These are phyloP conservation scores for Lepidium sativum DNA, from an alignment of 345 rosid species.

Conservation along the genomic window DNA sequence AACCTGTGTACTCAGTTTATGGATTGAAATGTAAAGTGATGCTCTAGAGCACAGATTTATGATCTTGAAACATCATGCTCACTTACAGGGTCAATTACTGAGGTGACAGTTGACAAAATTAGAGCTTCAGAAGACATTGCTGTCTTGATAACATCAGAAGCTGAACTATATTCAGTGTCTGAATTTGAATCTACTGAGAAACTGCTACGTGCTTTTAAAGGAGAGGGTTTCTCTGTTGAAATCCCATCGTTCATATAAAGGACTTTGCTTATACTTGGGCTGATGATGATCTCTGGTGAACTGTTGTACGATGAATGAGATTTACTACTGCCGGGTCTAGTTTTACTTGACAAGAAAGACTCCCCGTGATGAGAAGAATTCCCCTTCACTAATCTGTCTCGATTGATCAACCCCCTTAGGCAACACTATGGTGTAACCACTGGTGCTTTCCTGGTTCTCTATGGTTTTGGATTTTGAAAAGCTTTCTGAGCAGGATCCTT, in stretches of 20 bases:
- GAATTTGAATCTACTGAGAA: constrained; percentile 26
- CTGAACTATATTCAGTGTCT: constrained; percentile 30
- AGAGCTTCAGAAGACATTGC: constrained; percentile 29
- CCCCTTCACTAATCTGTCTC: constrained; percentile 40
- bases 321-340: constrained; percentile 33
- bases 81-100: constrained; percentile 27
- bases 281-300: constrained; percentile 37
- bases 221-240: constrained; percentile 29
- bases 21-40: neutral
- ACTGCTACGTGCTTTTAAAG: constrained; percentile 31
- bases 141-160: constrained; percentile 30
- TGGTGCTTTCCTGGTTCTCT: constrained; percentile 30
- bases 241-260: constrained; percentile 22
- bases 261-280: constrained; percentile 22
- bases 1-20: neutral
- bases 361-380: constrained; percentile 33
- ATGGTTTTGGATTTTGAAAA: constrained; percentile 68
- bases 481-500: constrained; percentile 40
- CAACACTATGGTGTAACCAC: constrained; percentile 35
- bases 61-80: constrained; percentile 25
- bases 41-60: constrained; percentile 25
- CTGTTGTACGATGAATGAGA: constrained; percentile 32
- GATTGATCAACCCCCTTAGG: constrained; percentile 37
- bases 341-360: constrained; percentile 34
- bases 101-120: constrained; percentile 29